A percentile compares a stretch with the other conserved stretches of the same genome.
phyloP scores from a whole-genome alignment of 108 stramenopile genomes.

The Skeletonema costatum region DNA sequence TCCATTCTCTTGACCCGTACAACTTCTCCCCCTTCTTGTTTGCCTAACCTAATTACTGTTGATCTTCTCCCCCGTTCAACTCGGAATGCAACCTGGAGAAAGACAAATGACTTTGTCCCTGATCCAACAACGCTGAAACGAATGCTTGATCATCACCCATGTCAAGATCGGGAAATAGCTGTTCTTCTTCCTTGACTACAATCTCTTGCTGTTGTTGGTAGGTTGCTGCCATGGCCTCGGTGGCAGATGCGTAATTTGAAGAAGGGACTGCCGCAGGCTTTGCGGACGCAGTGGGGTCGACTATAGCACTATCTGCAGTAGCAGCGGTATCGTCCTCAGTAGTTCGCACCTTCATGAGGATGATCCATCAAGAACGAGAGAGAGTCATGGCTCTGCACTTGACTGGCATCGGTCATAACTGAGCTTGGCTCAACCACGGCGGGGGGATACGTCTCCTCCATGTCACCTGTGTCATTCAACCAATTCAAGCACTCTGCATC shows the following conservation, averaged over 20 bases:
- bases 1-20: not conserved
- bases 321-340: not conserved
- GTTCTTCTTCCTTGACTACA: constrained; percentile 3
- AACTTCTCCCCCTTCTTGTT: not conserved
- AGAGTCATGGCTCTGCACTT: constrained; percentile 1
- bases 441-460: constrained; percentile 74
- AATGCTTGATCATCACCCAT: constrained; percentile 86
- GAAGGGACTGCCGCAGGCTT: constrained; percentile 16
- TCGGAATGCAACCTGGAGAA: constrained; percentile 31
- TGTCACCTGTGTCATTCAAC: constrained; percentile 82
- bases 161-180: constrained; percentile 40
- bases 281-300: not conserved
- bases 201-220: not conserved
- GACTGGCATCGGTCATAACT: not conserved
- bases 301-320: not conserved
- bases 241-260: constrained; percentile 33
- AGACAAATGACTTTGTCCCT: constrained; percentile 41
- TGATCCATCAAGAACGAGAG: constrained; percentile 8
- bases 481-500: constrained; percentile 84
- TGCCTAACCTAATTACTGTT: not conserved
- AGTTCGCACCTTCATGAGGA: not conserved
- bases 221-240: constrained; percentile 23
- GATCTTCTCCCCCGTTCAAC: constrained; percentile 3
- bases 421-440: constrained; percentile 33
- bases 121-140: constrained; percentile 75